Conservation (phyloP, 495 filamentous ascomycete genomes). For the Hamigera avellanea region DNA sequence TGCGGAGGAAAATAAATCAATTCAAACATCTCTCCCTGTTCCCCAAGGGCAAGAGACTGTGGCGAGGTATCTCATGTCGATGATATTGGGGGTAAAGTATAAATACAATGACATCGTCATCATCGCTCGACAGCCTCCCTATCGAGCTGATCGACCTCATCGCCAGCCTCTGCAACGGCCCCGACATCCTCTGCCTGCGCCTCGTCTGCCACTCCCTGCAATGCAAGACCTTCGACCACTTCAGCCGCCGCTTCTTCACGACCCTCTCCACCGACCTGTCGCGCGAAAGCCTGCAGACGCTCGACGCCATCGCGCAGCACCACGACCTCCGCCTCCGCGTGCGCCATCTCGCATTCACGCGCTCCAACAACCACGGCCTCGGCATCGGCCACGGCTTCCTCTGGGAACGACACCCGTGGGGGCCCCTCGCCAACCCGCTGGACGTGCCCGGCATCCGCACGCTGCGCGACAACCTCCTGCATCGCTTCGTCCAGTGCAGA, state of each 20-base stretch:
- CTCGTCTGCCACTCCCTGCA: slow-evolving; percentile 14
- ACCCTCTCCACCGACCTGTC: slow-evolving; percentile 17
- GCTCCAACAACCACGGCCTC: slow-evolving; percentile 11
- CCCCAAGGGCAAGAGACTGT: too few species aligned
- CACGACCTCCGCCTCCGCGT: slow-evolving; percentile 9
- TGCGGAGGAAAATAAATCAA: too few species aligned
- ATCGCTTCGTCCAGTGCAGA: slow-evolving; percentile 11
- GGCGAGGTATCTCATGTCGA: too few species aligned
- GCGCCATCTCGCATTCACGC: slow-evolving; percentile 13
- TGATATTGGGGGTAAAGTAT: too few species aligned
- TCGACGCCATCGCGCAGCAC: slow-evolving; percentile 11
- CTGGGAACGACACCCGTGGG: slow-evolving; percentile 17
- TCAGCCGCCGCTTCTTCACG: slow-evolving; percentile 14
- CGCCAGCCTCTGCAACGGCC: slow-evolving; percentile 2
- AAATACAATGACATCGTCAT: too few species aligned
- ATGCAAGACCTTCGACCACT: slow-evolving; percentile 17
- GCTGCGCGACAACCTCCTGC: slow-evolving; percentile 12
- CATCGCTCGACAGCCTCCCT: slow-evolving; percentile 2
- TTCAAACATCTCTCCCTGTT: too few species aligned
- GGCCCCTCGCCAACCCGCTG: slow-evolving; percentile 11
- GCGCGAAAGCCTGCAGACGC: slow-evolving; percentile 10
- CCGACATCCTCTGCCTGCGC: slow-evolving; percentile 10
- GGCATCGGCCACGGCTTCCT: slow-evolving; percentile 7
- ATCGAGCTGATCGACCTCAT: slow-evolving; percentile 18
- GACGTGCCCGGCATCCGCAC: slow-evolving; percentile 10